phyloP scores from a whole-genome alignment of 1,284 basidiomycete genomes.

The Rhodotorula sp. region DNA sequence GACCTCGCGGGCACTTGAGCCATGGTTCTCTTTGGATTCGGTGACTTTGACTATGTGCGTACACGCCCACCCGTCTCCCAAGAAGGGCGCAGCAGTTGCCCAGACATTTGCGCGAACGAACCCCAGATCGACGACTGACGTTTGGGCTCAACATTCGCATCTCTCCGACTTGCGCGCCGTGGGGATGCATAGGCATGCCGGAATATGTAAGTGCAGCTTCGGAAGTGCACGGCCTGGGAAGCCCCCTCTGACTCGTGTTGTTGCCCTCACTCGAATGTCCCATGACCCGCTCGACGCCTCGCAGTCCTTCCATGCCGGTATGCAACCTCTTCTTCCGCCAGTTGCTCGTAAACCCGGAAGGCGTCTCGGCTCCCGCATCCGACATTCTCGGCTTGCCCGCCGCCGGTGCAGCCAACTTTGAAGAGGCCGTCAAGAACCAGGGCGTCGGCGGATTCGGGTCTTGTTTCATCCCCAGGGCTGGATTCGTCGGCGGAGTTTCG shows the following conservation, averaged over 20 bases:
- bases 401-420: constrained; percentile 13
- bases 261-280: constrained; percentile 3
- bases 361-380: constrained; percentile 30
- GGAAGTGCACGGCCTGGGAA: not conserved
- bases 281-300: not conserved
- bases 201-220: not conserved
- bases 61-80: no score
- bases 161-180: not conserved
- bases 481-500: constrained; percentile 28
- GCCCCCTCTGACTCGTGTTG: not conserved
- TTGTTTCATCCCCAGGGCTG: constrained; percentile 41
- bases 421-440: constrained; percentile 15
- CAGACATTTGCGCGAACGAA: no score
- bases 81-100: no score
- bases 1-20: not conserved
- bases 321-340: constrained; percentile 54
- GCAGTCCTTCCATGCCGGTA: constrained; percentile 48
- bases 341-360: constrained; percentile 44
- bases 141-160: not conserved
- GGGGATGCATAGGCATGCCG: not conserved
- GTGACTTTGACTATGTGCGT: constrained; percentile 36
- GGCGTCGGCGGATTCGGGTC: constrained; percentile 39
- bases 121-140: not conserved
- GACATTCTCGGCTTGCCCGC: constrained; percentile 39
- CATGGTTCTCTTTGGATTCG: constrained; percentile 36